phyloP scores from a whole-genome alignment of 2,329 filamentous ascomycete genomes.

The Bretziella fagacearum region DNA sequence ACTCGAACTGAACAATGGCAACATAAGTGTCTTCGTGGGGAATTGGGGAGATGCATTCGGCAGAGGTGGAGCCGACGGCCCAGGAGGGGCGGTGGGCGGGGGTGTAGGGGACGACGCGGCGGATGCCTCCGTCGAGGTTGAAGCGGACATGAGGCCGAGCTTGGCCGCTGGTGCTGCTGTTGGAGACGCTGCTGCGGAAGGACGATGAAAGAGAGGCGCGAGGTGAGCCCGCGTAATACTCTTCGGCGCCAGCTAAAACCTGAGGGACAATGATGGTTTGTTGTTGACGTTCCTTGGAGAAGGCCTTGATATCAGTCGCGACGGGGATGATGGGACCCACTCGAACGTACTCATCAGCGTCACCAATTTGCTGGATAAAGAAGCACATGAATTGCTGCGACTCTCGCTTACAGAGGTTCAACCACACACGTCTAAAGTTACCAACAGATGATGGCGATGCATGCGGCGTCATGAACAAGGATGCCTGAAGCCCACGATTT shows the following conservation, averaged over 20 bases:
- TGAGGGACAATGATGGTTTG: slow-evolving; percentile 13
- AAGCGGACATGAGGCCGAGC: slow-evolving; percentile 10
- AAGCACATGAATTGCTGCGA: slow-evolving; percentile 14
- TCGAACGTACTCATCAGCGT: slow-evolving; percentile 12
- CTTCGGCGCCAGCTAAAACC: slow-evolving; percentile 1
- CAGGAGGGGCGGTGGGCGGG: slow-evolving; percentile 11
- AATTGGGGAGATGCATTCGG: slow-evolving; percentile 11
- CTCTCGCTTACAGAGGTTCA: slow-evolving; percentile 10
- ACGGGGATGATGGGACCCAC: slow-evolving; percentile 11
- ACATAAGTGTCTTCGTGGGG: slow-evolving; percentile 13
- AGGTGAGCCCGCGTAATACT: not conserved
- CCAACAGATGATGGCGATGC: slow-evolving; percentile 8
- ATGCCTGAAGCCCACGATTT: slow-evolving; percentile 11
- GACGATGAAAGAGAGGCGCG: slow-evolving; percentile 1
- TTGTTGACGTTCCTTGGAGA: slow-evolving; percentile 10
- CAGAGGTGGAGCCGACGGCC: slow-evolving; percentile 1
- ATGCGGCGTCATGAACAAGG: slow-evolving; percentile 13
- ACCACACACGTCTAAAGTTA: slow-evolving; percentile 15
- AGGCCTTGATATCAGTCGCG: slow-evolving; percentile 9
- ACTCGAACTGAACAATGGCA: slow-evolving; percentile 11
- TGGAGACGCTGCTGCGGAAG: not conserved
- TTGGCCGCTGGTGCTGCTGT: not conserved
- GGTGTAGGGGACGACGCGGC: slow-evolving; percentile 9
- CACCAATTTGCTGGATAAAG: slow-evolving; percentile 14
- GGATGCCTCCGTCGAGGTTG: slow-evolving; percentile 7